These are phyloP conservation scores for Malassezia dermatis DNA, from an alignment of 1,284 basidiomycete species.

Conservation along the genomic window DNA sequence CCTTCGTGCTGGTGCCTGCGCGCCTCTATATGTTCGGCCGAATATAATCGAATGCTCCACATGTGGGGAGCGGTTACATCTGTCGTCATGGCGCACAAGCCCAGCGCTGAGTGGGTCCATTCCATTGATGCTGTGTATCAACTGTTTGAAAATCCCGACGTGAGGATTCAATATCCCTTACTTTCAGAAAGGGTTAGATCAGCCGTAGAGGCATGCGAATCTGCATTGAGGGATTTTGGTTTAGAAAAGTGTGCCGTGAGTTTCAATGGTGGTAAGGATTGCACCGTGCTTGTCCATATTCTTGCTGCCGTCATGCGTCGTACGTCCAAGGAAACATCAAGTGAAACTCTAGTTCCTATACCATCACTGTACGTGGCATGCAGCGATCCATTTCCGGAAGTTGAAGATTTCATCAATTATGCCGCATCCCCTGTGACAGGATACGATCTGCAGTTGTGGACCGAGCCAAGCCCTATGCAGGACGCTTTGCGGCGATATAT, in stretches of 20 bases:
- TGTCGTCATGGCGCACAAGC: slow-evolving; percentile 2
- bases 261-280: slow-evolving; percentile 98
- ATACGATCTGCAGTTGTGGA: slow-evolving; percentile 73
- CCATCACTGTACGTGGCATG: slow-evolving; percentile 79
- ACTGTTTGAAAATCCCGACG: slow-evolving; percentile 25
- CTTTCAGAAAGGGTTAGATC: slow-evolving; percentile 24
- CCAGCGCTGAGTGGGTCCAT: slow-evolving; percentile 24
- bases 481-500: slow-evolving; percentile 64
- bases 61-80: not conserved
- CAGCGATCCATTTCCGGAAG: slow-evolving; percentile 69
- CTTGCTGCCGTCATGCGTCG: slow-evolving; percentile 60
- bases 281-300: slow-evolving; percentile 80
- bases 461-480: slow-evolving; percentile 71
- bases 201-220: slow-evolving; percentile 30
- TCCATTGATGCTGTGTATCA: slow-evolving; percentile 41
- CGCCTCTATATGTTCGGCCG: slow-evolving; percentile 1
- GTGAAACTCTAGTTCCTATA: slow-evolving; percentile 53
- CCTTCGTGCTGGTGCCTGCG: not conserved
- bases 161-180: slow-evolving; percentile 16
- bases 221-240: slow-evolving; percentile 33
- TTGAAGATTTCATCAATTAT: slow-evolving; percentile 72
- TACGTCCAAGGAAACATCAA: slow-evolving; percentile 23
- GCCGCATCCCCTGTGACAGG: slow-evolving; percentile 50
- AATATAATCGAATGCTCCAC: not conserved
- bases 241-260: slow-evolving; percentile 54